Conservation (phyloP, 2,329 filamentous ascomycete genomes). For the Botrytis porri region DNA sequence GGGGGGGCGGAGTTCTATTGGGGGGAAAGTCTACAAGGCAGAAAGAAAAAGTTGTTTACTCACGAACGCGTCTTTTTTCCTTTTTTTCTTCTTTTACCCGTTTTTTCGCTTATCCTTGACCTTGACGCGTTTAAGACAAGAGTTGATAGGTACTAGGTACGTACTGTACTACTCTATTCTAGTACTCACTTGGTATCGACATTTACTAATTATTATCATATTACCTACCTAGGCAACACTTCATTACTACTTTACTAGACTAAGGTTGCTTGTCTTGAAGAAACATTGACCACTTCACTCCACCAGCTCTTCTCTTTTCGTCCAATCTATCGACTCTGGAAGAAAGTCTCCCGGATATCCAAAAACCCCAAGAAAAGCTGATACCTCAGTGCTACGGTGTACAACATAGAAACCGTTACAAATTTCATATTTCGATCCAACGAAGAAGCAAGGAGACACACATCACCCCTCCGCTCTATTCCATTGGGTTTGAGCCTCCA, state of each 20-base stretch:
- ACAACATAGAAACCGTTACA: not conserved
- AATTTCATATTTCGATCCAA: not conserved
- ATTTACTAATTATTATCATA: too few relatives aligned
- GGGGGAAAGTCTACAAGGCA: not conserved
- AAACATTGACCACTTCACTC: not conserved
- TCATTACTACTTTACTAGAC: too few relatives aligned
- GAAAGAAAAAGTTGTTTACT: not conserved
- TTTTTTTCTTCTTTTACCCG: not conserved
- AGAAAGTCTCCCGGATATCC: not conserved
- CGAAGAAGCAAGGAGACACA: not conserved
- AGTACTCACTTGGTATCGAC: not conserved
- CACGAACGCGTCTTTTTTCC: not conserved
- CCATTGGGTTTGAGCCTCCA: not conserved
- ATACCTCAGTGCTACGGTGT: not conserved
- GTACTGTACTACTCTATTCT: not conserved
- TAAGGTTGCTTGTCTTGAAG: too few relatives aligned
- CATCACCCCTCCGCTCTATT: not conserved
- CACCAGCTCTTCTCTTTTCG: not conserved
- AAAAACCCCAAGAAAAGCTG: not conserved
- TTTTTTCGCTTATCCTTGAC: not conserved
- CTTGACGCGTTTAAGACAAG: not conserved
- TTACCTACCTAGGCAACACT: not conserved
- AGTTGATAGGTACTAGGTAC: not conserved
- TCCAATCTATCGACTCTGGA: not conserved
- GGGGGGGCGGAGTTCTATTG: not conserved